A percentile compares a stretch with the other conserved stretches of the same genome.
phyloP scores from a whole-genome alignment of 192 early-diverging fungal genomes.

The Tieghemiomyces parasiticus region DNA sequence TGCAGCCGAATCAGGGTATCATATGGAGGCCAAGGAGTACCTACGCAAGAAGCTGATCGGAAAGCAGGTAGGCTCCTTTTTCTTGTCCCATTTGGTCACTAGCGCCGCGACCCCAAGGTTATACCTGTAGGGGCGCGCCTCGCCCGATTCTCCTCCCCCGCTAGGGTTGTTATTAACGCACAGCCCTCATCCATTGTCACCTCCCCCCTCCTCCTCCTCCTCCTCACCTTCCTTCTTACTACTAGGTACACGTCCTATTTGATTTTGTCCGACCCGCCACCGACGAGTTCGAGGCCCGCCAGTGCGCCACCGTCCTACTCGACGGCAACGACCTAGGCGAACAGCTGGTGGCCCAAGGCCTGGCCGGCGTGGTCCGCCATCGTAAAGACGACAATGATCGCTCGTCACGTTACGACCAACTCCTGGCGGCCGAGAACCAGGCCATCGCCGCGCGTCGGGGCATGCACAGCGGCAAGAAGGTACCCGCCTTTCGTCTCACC shows the following conservation, averaged over 20 bases:
- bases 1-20: conserved; percentile 59
- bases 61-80: conserved; percentile 55
- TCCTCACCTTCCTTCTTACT: too few relatives aligned
- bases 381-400: conserved; percentile 77
- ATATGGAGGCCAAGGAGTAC: conserved; percentile 77
- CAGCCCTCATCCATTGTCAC: too few relatives aligned
- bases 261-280: conserved; percentile 87
- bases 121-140: too few relatives aligned
- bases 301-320: conserved; percentile 71
- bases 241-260: conserved; percentile 36
- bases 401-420: conserved; percentile 69
- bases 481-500: conserved; percentile 48
- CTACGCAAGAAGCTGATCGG: conserved; percentile 81
- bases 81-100: too few relatives aligned
- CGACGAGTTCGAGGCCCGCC: conserved; percentile 67
- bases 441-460: conserved; percentile 59
- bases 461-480: conserved; percentile 73
- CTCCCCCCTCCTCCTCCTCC: too few relatives aligned
- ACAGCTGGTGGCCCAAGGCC: conserved; percentile 41
- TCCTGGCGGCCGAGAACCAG: conserved; percentile 61
- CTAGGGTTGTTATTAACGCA: too few relatives aligned
- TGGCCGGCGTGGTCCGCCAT: conserved; percentile 69
- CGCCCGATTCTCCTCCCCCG: too few relatives aligned
- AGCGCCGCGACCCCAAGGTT: too few relatives aligned
- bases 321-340: conserved; percentile 43